Base-by-base conservation (phyloP, 768 basidiomycete species). In the Leccinum arenicola region DNA sequence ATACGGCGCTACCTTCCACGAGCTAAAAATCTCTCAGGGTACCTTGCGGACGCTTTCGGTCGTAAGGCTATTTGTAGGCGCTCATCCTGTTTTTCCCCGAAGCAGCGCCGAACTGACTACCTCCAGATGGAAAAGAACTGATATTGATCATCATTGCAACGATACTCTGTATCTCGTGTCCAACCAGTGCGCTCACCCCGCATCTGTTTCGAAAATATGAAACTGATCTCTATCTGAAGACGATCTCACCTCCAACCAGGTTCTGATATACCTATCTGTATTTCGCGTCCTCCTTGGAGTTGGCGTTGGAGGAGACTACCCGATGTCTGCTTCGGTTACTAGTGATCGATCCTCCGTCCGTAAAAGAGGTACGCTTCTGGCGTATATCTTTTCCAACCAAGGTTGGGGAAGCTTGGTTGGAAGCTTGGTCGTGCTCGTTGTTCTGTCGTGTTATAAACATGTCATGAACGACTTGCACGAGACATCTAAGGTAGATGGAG, bases 101-200 rank as follows among this genome's bases (percentile, higher is more conserved):
- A 31, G 29, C 1, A 10, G 31, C 23, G 6, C 45, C 21, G 53
- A 11, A n/a, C 62, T 67, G 47, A 64, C 35, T 10, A 29, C 10
- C 53, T 31, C 50, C 67, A 85, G 86, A 89, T 61, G 88, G 89
- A 9, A 88, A 89, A 68, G 89, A 91, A 66, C 80, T 92, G 54
- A 87, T 91, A 82, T 74, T 92, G 58, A 89, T 90, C 64, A 91
- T 92, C 66, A 61, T 91, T 53, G 89, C 87, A 0, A 91, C 90
- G 2, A 89, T 91, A 66, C 70, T 91, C 35, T 81, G 79, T 29
- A 76, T 91, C 57, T 82, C 84, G 3, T 82, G 80, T 14, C 89
- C 89, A 1, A 88, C 88, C 6, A 84, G 78, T 76, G 55, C 36
- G 70, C 59, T 33, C 33, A 6, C 49, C 40, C 3, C 10, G 4